Evolutionary conservation across 169 alveolate species (phyloP).

Genomic region (Miamiensis avidus): DNA sequence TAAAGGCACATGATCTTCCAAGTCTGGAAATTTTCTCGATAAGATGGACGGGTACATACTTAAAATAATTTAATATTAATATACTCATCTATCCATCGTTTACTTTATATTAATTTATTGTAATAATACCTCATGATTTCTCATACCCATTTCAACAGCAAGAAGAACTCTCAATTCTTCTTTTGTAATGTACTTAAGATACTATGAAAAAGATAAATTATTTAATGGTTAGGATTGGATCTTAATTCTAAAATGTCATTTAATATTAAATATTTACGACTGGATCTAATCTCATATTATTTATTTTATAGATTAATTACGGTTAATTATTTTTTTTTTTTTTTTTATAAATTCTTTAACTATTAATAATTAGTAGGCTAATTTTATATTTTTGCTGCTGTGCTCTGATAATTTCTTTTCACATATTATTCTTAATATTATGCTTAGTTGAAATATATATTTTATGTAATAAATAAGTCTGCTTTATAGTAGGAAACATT

Average conservation of each 20-base stretch:
- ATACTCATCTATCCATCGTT: neutral
- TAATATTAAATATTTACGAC: slow-evolving; percentile 1
- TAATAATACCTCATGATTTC: slow-evolving; percentile 93
- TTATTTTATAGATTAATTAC: neutral
- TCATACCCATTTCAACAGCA: slow-evolving; percentile 99
- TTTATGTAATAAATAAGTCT: too few species aligned
- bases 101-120: too few species aligned
- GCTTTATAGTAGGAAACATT: too few species aligned
- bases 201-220: slow-evolving; percentile 10
- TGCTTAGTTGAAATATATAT: too few species aligned
- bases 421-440: too few species aligned
- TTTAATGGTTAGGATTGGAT: neutral
- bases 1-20: slow-evolving; percentile 89
- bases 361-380: neutral
- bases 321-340: too few species aligned
- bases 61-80: neutral
- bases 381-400: too few species aligned
- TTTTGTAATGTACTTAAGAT: slow-evolving; percentile 76
- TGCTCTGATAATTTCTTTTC: too few species aligned
- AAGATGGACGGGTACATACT: slow-evolving; percentile 92
- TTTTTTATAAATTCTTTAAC: too few species aligned
- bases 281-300: slow-evolving; percentile 31
- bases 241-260: neutral
- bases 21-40: slow-evolving; percentile 96
- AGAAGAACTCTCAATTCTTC: slow-evolving; percentile 93